Percentiles rank a stretch among this genome's conserved stretches.
These are phyloP conservation scores for Pelargonium myrrhifolium DNA, from an alignment of 441 rosid species.

Conservation along the genomic window DNA sequence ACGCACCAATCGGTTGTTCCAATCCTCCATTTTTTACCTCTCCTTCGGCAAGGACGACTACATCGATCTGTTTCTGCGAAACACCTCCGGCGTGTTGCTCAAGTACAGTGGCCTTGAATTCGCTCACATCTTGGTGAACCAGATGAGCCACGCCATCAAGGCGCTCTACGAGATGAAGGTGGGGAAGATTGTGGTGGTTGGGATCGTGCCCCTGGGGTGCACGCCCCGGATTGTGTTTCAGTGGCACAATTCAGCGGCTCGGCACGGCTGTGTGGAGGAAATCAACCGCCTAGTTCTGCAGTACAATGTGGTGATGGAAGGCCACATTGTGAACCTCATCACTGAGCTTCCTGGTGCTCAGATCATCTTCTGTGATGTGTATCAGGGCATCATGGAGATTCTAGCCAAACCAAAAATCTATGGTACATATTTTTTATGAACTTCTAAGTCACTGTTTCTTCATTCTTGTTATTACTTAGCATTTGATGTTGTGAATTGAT, in stretches of 20 bases:
- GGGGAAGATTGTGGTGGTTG: constrained; percentile 39
- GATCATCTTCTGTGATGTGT: constrained; percentile 43
- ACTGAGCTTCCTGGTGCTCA: constrained; percentile 32
- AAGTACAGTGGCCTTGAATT: constrained; percentile 41
- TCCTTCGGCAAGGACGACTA: constrained; percentile 66
- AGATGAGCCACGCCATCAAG: constrained; percentile 40
- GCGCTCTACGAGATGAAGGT: constrained; percentile 40
- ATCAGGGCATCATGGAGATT: constrained; percentile 42
- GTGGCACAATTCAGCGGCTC: constrained; percentile 24
- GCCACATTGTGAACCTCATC: constrained; percentile 32
- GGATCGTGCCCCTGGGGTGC: constrained; percentile 58
- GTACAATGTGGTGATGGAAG: constrained; percentile 40
- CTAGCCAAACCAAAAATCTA: constrained; percentile 27
- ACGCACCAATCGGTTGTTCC: constrained; percentile 23
- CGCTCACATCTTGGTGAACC: constrained; percentile 39
- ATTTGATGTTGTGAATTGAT: too few relatives aligned
- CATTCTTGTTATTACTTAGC: too few relatives aligned
- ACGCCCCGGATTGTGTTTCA: constrained; percentile 38
- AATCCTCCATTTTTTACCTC: constrained; percentile 51
- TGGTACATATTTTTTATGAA: constrained; percentile 21
- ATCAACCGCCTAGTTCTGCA: constrained; percentile 41
- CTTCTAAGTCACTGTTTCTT: neutral
- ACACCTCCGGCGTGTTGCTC: constrained; percentile 32
- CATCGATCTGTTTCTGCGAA: constrained; percentile 40
- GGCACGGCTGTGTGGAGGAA: constrained; percentile 33